phyloP scores from a whole-genome alignment of 352 stramenopile species.

The Globisporangium uncinulatum region DNA sequence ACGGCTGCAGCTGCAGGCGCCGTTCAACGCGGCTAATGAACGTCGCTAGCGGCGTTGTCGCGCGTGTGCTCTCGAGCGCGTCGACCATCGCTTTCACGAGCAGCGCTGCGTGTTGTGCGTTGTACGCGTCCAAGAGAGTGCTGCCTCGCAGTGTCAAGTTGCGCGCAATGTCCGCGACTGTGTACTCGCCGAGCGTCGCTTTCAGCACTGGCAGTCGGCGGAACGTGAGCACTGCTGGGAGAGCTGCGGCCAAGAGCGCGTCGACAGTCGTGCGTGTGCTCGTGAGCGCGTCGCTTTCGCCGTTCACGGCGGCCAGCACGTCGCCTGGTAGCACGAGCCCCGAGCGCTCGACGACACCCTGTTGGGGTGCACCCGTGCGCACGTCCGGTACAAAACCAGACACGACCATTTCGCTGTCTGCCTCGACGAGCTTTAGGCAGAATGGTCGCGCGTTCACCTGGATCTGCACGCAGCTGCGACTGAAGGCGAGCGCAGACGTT shows the following conservation, averaged over 20 bases:
- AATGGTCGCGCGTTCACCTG: slow-evolving; percentile 41
- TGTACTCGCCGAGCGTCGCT: slow-evolving; percentile 55
- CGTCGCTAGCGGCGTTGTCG: slow-evolving; percentile 29
- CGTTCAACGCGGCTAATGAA: slow-evolving; percentile 55
- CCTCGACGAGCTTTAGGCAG: slow-evolving; percentile 34
- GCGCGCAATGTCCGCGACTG: slow-evolving; percentile 37
- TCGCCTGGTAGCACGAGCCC: slow-evolving; percentile 43
- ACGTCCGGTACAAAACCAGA: slow-evolving; percentile 32
- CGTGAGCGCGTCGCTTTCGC: slow-evolving; percentile 31
- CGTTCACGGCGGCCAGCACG: slow-evolving; percentile 58
- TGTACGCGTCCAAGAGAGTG: slow-evolving; percentile 24
- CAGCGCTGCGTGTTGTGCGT: slow-evolving; percentile 33
- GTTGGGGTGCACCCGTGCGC: slow-evolving; percentile 7
- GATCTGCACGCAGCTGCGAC: slow-evolving; percentile 37
- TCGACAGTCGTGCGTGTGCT: slow-evolving; percentile 39
- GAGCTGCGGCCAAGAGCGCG: slow-evolving; percentile 25
- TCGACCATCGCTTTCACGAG: slow-evolving; percentile 55
- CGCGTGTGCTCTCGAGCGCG: slow-evolving; percentile 31
- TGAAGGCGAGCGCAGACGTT: slow-evolving; percentile 5
- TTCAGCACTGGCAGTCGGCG: slow-evolving; percentile 36
- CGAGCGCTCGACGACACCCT: slow-evolving; percentile 34
- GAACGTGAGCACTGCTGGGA: slow-evolving; percentile 55
- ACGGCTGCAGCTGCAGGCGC: slow-evolving; percentile 23
- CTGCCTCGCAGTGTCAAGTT: slow-evolving; percentile 43
- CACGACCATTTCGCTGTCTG: slow-evolving; percentile 42